These are phyloP conservation scores for Metschnikowia gruessii DNA, from an alignment of 805 yeast genomes.

Conservation along the genomic window DNA sequence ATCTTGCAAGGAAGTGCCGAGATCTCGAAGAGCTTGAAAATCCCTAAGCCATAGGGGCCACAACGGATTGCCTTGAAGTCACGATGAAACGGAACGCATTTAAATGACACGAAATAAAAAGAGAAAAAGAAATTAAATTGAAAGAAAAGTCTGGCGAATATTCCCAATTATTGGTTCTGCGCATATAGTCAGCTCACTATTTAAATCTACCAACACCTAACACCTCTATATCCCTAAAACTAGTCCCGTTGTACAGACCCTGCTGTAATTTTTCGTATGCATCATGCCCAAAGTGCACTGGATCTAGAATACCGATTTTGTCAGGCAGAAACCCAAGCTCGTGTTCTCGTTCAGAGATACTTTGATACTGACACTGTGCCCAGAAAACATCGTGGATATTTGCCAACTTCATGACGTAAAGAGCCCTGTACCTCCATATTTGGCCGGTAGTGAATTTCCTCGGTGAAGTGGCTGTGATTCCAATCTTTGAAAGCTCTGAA, in stretches of 20 bases:
- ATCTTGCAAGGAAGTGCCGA: conserved; percentile 83
- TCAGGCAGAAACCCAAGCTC: conserved; percentile 23
- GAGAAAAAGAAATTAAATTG: background rate
- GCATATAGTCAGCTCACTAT: background rate
- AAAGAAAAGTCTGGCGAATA: too few species aligned
- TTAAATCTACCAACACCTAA: conserved; percentile 4
- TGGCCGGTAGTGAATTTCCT: conserved; percentile 9
- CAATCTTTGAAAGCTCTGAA: conserved; percentile 29
- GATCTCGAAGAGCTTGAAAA: conserved; percentile 85
- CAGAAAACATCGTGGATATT: conserved; percentile 36
- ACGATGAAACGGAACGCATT: background rate
- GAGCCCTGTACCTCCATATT: conserved; percentile 20
- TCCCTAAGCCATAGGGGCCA: conserved; percentile 69
- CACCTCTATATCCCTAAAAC: conserved; percentile 25
- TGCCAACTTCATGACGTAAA: conserved; percentile 25
- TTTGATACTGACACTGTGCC: conserved; percentile 32
- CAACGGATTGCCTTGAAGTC: background rate
- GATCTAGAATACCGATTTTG: conserved; percentile 39
- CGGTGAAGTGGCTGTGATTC: conserved; percentile 22
- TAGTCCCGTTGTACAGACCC: conserved; percentile 25
- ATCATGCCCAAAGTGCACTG: conserved; percentile 30
- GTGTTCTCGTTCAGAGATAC: conserved; percentile 33
- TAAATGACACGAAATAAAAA: background rate
- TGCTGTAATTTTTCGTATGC: conserved; percentile 27
- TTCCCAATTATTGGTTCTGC: background rate